Evolutionary conservation across 129 eudicot genomes (phyloP), one percentile per base, ranked within the genome.

Genomic region (Glebionis coronaria): DNA sequence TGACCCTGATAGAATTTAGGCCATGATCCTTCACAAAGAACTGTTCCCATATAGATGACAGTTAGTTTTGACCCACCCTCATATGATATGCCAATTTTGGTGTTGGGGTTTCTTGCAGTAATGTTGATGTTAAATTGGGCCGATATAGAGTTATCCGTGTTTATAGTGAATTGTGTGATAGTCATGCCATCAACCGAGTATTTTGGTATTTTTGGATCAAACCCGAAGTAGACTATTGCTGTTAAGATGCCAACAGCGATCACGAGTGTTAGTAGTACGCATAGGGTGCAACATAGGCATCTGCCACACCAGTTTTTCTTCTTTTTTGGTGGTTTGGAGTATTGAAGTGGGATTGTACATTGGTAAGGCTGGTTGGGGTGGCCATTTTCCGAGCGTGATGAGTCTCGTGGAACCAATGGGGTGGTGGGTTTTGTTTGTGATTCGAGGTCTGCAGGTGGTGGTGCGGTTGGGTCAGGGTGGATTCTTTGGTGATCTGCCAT

Each of bases 1-100:
- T 93, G 98, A 4, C 95, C 98, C 67, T 93, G 98, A 76, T 93
- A 93, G 68, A 93, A 93, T 63, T 72, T 78, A 0, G 98, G 98
- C 89, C 85, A 81, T 18, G 90, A 53, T 12, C 98, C 98, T 72
- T 93, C 85, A 46, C 91, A 78, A 0, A 93, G 90, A 45, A 58
- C 62, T 5, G 79, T 80, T 5, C 84, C 82, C 9, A 72, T 69
- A 70, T 83, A 93, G 73, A 75, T 82, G 38, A 81, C 95, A 10
- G 91, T 83, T 44, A 86, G 5, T 8, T 55, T 73, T 40, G 92
- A 83, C 16, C 96, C 95, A 1, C 88, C 83, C 29, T 80, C 85
- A 19, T 93, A 93, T 53, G 72, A 84, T 31, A 93, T 88, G 2
- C 98, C 96, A 25, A 93, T 93, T 70, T 70, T 90, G 16, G 76